Evolutionary conservation across 441 rosid genomes (phyloP), one percentile per base, ranked within the genome.

Genomic region (Syzygium syzygioides): DNA sequence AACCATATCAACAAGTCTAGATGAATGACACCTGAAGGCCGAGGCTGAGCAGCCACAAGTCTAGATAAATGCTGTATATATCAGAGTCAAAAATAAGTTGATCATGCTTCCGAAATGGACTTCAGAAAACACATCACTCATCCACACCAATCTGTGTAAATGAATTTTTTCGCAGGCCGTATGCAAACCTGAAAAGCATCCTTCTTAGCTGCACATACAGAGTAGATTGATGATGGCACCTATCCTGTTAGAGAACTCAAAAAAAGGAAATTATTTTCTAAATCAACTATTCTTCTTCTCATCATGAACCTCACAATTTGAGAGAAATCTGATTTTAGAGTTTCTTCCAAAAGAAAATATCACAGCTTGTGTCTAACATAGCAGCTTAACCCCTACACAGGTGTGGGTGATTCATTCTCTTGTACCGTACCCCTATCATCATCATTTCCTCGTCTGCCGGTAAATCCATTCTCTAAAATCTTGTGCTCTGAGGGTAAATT

Each of bases 401-500:
- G 89, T 34, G 93, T 30, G 34, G 94, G 92, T 84, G 86, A 62
- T 86, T 88, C 91, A 88, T 90, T 91, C 89, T 89, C 93, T 88
- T 89, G 79, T 52, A 86, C 92, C 20, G 79, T 55, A 62, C 87
- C 91, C 86, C 57, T 89, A 62, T 90, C 93, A 56, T 87, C 93
- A 9, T 88, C 91, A 87, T 54, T 88, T 88, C 87, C 91, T 92
- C 87, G 87, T 71, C 89, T 88, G 9, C 91, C 91, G 1, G 41
- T 37, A 41, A 76, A 86, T 86, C 87, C 87, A 37, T 87, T 71
- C 50, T 76, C 85, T 45, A 76, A 86, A 56, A 91, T 79, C 37
- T 90, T 94, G 20, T 93, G 95, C 85, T 97, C 99, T 4, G 94
- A 88, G 2, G 97, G 98, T 91, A 95, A 90, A 86, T 94, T 93